These are phyloP conservation scores for Primulina huaijiensis DNA, from an alignment of 257 asterid genomes.

Conservation along the genomic window DNA sequence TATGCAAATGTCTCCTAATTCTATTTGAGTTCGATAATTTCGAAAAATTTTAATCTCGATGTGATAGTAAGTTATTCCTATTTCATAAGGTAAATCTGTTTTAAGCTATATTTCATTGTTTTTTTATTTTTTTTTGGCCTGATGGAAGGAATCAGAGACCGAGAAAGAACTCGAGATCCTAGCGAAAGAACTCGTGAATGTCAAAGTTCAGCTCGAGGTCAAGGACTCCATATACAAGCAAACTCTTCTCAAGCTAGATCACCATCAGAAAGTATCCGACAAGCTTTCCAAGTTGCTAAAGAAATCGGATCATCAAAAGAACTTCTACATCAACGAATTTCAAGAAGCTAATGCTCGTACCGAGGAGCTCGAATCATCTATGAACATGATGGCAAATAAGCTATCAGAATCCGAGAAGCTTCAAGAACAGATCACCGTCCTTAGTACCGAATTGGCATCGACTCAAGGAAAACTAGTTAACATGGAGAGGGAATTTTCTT, in stretches of 20 bases:
- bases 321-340: constrained; percentile 36
- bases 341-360: constrained; percentile 28
- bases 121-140: background rate
- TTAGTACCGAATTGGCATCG: constrained; percentile 28
- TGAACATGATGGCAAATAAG: constrained; percentile 23
- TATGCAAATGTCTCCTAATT: too few species aligned
- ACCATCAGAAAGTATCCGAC: constrained; percentile 41
- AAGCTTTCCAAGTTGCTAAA: constrained; percentile 41
- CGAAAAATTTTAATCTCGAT: too few species aligned
- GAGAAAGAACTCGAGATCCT: constrained; percentile 32
- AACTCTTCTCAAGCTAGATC: constrained; percentile 41
- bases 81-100: too few species aligned
- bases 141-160: constrained; percentile 33
- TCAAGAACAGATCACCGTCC: constrained; percentile 31
- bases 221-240: constrained; percentile 58
- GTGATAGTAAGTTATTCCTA: background rate
- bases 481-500: constrained; percentile 32
- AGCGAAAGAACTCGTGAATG: constrained; percentile 43
- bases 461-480: constrained; percentile 27
- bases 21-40: too few species aligned
- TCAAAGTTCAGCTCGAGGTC: constrained; percentile 46
- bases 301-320: constrained; percentile 46
- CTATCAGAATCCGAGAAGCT: constrained; percentile 26
- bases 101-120: background rate
- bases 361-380: constrained; percentile 37